phyloP scores from a whole-genome alignment of 129 eudicot genomes.

The Logfia minima region DNA sequence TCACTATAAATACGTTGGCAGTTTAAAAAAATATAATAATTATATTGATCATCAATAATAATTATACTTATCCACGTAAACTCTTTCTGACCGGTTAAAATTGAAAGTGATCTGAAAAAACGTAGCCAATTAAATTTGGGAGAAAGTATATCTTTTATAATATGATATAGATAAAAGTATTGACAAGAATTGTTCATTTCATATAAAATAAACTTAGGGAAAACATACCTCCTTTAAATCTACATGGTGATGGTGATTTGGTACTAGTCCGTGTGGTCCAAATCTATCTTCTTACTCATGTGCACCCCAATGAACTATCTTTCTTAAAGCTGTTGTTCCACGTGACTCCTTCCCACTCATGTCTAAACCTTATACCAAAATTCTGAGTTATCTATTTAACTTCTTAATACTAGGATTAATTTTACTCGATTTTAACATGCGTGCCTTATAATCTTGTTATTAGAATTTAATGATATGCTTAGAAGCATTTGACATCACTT shows the following conservation, averaged over 20 bases:
- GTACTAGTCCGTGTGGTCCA: constrained; percentile 37
- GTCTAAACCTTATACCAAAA: constrained; percentile 13
- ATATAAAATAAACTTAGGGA: neutral
- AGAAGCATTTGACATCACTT: too few species aligned
- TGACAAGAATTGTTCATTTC: neutral
- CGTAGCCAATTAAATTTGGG: too few species aligned
- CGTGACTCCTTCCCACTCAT: constrained; percentile 43
- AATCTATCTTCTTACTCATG: constrained; percentile 34
- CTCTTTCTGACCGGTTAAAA: too few species aligned
- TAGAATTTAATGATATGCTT: too few species aligned
- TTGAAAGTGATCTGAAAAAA: too few species aligned
- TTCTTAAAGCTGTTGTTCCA: constrained; percentile 37
- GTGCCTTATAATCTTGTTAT: neutral
- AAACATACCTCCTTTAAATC: neutral
- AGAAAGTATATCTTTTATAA: neutral
- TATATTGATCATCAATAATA: too few species aligned
- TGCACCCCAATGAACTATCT: constrained; percentile 41
- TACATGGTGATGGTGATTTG: constrained; percentile 12
- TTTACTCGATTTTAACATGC: neutral
- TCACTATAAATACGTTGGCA: too few species aligned
- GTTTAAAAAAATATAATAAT: too few species aligned
- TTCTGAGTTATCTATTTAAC: neutral
- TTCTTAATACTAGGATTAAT: neutral
- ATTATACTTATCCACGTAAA: too few species aligned
- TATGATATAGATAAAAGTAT: neutral